phyloP scores from a whole-genome alignment of 1,284 basidiomycete species.

The Pseudozyma sp. region DNA sequence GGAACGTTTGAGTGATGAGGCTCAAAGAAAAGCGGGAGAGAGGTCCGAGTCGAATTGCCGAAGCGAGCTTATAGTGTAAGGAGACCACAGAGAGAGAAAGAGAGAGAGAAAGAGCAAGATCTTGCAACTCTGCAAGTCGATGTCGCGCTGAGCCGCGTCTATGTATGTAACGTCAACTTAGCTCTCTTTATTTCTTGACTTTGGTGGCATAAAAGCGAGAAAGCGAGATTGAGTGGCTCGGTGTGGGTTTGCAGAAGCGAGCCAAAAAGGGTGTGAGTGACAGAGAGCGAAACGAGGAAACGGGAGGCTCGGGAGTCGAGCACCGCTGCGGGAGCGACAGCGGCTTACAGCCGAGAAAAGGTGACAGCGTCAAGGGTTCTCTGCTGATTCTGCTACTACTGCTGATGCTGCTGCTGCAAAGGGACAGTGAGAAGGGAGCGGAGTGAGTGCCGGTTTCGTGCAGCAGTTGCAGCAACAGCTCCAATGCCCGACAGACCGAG shows the following conservation, averaged over 20 bases:
- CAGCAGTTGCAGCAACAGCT: background rate
- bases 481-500: background rate
- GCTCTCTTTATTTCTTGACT: no score
- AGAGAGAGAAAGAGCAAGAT: background rate
- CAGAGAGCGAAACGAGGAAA: background rate
- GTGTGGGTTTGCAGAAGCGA: background rate
- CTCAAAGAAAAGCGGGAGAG: background rate
- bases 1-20: no score
- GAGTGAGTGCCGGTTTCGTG: background rate
- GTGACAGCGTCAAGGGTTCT: background rate
- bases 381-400: background rate
- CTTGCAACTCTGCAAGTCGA: no score
- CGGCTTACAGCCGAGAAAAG: no score
- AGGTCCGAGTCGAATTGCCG: background rate
- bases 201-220: no score
- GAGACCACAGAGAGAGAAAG: background rate
- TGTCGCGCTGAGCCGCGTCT: no score
- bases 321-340: background rate
- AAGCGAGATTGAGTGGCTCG: background rate
- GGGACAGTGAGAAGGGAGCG: conserved; percentile 5
- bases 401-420: background rate
- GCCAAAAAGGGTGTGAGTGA: background rate
- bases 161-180: no score
- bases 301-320: background rate
- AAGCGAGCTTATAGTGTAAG: background rate